These are phyloP conservation scores for Alternaria sp. DNA, from an alignment of 2,329 filamentous ascomycete species.

Conservation along the genomic window DNA sequence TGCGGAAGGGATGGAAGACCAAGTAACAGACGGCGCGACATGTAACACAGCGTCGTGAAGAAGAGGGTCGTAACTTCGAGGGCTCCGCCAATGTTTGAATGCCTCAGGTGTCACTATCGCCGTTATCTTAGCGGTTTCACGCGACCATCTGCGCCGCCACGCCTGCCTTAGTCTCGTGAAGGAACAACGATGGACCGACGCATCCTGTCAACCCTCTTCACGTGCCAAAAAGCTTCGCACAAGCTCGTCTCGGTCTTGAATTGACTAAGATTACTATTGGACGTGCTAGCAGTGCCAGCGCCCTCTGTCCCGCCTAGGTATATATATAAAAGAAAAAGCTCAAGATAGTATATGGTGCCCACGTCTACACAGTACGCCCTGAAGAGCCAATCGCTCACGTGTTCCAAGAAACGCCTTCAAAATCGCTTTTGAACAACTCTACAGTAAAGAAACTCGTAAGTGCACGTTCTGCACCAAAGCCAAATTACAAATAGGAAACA, in stretches of 20 bases:
- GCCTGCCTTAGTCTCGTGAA: constrained; percentile 7
- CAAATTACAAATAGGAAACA: constrained; percentile 17
- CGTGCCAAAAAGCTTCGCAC: background rate
- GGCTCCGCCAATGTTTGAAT: constrained; percentile 3
- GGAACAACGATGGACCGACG: constrained; percentile 6
- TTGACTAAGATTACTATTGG: constrained; percentile 21
- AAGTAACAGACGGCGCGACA: background rate
- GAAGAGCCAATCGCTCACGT: constrained; percentile 10
- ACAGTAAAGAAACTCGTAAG: constrained; percentile 41
- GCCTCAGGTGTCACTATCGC: constrained; percentile 15
- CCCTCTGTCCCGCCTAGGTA: constrained; percentile 4
- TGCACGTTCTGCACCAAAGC: constrained; percentile 13
- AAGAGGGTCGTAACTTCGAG: constrained; percentile 2
- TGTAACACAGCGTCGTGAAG: background rate
- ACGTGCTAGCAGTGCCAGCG: constrained; percentile 6
- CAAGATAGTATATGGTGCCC: constrained; percentile 3
- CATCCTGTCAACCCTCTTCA: background rate
- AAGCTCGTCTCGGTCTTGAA: background rate
- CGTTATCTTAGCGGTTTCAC: constrained; percentile 23
- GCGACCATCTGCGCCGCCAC: constrained; percentile 18
- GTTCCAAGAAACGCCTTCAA: constrained; percentile 20
- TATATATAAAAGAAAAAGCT: background rate
- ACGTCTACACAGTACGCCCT: constrained; percentile 13
- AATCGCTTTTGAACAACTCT: constrained; percentile 30
- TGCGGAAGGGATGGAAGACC: background rate